Evolutionary conservation across 2,329 filamentous ascomycete genomes (phyloP).

Genomic region (Fusarium sororula): DNA sequence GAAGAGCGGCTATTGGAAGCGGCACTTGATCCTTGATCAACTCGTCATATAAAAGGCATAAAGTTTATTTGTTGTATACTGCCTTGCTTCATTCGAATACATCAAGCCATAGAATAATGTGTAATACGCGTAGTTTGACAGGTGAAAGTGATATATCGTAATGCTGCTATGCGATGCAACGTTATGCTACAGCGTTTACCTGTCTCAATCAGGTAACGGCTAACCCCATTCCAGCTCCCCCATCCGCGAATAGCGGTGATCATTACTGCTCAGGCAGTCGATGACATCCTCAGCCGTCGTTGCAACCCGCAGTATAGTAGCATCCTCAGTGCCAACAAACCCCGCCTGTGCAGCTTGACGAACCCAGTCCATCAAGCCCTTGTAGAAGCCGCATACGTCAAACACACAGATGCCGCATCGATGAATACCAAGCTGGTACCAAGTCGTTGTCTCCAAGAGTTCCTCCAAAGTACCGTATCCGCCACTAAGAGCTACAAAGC

Average conservation of each 20-base stretch:
- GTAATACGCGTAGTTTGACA: neutral
- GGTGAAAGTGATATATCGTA: neutral
- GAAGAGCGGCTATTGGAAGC: neutral
- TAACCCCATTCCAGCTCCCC: neutral
- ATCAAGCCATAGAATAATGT: neutral
- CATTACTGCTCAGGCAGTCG: fast-evolving
- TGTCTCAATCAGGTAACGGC: fast-evolving
- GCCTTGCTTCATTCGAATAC: neutral
- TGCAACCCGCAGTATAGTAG: neutral
- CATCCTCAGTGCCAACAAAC: neutral
- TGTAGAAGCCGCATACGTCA: neutral
- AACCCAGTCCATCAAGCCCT: neutral
- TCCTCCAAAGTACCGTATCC: neutral
- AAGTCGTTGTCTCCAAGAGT: neutral
- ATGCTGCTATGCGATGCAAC: neutral
- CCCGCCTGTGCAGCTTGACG: neutral
- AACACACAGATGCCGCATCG: neutral
- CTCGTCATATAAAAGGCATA: neutral
- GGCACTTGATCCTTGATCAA: neutral
- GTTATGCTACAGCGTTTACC: too few relatives aligned
- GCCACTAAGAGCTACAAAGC: neutral
- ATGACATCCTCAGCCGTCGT: neutral
- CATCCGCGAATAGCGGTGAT: neutral
- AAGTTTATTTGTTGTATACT: fast-evolving
- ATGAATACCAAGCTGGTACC: neutral